Evolutionary conservation across 163 green algal species (phyloP), one percentile per base, ranked within the genome.

Genomic region (Scenedesmus sp.): DNA sequence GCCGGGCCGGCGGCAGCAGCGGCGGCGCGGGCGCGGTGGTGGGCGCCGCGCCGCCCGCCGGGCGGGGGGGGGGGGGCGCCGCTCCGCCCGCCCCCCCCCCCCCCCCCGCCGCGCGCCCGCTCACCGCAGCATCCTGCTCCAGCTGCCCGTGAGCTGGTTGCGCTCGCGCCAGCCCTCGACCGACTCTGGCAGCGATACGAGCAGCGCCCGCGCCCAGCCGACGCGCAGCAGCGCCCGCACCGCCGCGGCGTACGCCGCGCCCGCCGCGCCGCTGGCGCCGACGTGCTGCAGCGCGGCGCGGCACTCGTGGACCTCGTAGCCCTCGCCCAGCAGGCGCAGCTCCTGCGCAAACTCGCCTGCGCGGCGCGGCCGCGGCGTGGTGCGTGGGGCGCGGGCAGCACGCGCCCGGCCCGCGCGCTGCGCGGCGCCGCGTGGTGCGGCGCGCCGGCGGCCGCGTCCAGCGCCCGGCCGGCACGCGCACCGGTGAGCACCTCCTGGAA

Each of bases 401-500:
- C n/a, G n/a, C n/a, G n/a, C n/a, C n/a, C n/a, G n/a, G n/a, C n/a
- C n/a, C n/a, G n/a, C n/a, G n/a, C n/a, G n/a, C n/a, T n/a, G n/a
- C n/a, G n/a, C n/a, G n/a, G n/a, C n/a, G n/a, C n/a, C n/a, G n/a
- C n/a, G n/a, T n/a, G n/a, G n/a, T n/a, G n/a, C n/a, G n/a, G n/a
- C n/a, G n/a, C n/a, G n/a, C n/a, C n/a, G n/a, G n/a, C n/a, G n/a
- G n/a, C n/a, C n/a, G n/a, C n/a, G 22, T 42, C 31, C 24, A 42
- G 53, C 26, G 34, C 14, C 11, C 36, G 60, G 22, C 26, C 45
- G 17, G 26, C 31, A 56, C 11, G 26, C 50, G 1, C 45, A 84
- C 83, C 83, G 78, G 84, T 89, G 11, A 89, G 72, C 29, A 81
- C 75, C 60, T 89, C 84, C 31, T 89, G 84, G 71, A 89, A 89